Percentiles rank a stretch among this genome's conserved stretches.
These are phyloP conservation scores for Leucocoprinus birnbaumii DNA, from an alignment of 768 basidiomycete species.

Conservation along the genomic window DNA sequence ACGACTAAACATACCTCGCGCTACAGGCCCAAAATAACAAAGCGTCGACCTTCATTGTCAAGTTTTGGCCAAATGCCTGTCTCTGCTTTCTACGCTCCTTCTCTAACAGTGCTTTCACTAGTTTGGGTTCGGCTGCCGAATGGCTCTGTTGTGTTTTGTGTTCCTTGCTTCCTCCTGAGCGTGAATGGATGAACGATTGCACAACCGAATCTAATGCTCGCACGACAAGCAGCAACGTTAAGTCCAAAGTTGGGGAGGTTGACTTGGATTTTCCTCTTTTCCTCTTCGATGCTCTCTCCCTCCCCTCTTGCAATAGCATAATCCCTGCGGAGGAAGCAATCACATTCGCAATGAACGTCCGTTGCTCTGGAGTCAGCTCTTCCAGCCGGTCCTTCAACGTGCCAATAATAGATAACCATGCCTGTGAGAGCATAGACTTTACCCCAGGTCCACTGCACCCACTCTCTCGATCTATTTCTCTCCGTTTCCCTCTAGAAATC, in stretches of 20 bases:
- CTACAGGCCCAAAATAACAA: conserved; percentile 77
- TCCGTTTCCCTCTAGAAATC: neutral
- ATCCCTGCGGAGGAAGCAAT: conserved; percentile 58
- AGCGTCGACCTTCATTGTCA: conserved; percentile 57
- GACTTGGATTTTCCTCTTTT: neutral
- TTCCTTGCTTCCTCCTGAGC: conserved; percentile 13
- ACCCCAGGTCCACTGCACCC: neutral
- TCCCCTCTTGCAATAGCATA: conserved; percentile 52
- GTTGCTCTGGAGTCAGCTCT: conserved; percentile 36
- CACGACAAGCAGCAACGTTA: conserved; percentile 66
- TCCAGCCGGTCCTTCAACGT: conserved; percentile 11
- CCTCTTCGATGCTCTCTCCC: conserved; percentile 28
- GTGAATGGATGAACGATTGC: conserved; percentile 46
- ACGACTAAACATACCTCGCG: conserved; percentile 51
- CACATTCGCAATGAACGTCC: conserved; percentile 56
- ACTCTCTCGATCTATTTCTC: neutral
- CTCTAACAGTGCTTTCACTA: conserved; percentile 20
- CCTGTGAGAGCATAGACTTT: neutral
- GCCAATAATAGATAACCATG: conserved; percentile 11
- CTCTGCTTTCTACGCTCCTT: conserved; percentile 27
- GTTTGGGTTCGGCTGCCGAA: conserved; percentile 13
- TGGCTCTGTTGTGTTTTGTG: neutral
- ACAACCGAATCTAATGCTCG: conserved; percentile 64
- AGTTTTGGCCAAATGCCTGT: conserved; percentile 17
- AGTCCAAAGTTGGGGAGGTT: conserved; percentile 59